phyloP scores from a whole-genome alignment of 2,329 filamentous ascomycete genomes.

The Nemania sp. region DNA sequence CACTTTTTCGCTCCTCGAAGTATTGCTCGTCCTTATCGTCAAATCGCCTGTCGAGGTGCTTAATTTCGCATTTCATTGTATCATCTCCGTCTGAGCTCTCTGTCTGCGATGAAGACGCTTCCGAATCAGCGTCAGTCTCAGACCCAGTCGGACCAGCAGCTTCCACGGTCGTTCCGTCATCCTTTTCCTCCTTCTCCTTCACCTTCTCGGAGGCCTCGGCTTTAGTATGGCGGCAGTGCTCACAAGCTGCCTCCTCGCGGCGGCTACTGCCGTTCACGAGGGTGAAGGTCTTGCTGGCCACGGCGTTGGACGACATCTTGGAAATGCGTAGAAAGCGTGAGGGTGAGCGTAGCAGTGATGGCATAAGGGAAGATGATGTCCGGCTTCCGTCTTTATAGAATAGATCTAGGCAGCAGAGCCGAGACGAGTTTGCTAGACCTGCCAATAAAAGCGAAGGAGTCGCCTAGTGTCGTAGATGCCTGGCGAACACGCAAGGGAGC shows the following conservation, averaged over 20 bases:
- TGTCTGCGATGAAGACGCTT: background rate
- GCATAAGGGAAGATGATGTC: background rate
- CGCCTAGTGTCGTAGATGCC: background rate
- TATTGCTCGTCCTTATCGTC: slow-evolving; percentile 35
- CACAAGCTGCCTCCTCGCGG: background rate
- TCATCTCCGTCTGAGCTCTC: background rate
- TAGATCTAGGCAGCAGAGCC: background rate
- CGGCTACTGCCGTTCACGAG: background rate
- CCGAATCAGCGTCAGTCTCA: background rate
- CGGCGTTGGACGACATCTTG: background rate
- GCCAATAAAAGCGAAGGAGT: background rate
- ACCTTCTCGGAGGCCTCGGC: background rate
- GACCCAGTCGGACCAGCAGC: background rate
- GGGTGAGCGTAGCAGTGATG: background rate
- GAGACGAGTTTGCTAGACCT: background rate
- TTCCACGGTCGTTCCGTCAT: background rate
- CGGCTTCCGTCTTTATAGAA: background rate
- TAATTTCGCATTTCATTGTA: slow-evolving; percentile 39
- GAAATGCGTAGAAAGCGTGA: background rate
- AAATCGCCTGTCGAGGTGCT: slow-evolving; percentile 34
- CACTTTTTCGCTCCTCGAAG: slow-evolving; percentile 35
- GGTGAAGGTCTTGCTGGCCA: background rate
- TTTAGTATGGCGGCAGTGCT: background rate
- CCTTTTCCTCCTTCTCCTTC: background rate
- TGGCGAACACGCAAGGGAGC: background rate